These are phyloP conservation scores for Ceratobasidium sp. DNA, from an alignment of 1,284 basidiomycete genomes.

Conservation along the genomic window DNA sequence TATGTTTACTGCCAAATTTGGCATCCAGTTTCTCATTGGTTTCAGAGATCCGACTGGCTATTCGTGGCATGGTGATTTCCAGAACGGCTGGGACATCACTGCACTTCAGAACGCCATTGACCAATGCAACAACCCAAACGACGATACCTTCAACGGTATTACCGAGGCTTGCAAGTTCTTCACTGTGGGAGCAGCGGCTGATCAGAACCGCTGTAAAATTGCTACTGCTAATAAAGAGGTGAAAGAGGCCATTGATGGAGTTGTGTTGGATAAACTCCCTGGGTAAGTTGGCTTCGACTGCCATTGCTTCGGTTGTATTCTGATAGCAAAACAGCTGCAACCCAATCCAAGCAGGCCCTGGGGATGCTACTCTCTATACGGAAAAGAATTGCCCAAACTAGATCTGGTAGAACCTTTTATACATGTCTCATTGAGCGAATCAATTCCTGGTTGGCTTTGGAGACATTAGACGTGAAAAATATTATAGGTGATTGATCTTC, in stretches of 20 bases:
- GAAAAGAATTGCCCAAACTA: slow-evolving; percentile 23
- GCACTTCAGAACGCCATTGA: slow-evolving; percentile 57
- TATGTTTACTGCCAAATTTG: slow-evolving; percentile 42
- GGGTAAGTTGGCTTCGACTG: slow-evolving; percentile 44
- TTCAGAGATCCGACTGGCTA: slow-evolving; percentile 58
- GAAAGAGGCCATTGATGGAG: slow-evolving; percentile 47
- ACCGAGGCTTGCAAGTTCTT: slow-evolving; percentile 56
- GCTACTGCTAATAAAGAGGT: slow-evolving; percentile 49
- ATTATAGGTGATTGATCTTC: too few species aligned
- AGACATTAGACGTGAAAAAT: too few species aligned
- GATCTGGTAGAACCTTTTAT: too few species aligned
- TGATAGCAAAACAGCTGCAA: slow-evolving; percentile 44
- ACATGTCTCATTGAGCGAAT: too few species aligned
- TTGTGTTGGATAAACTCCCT: slow-evolving; percentile 44
- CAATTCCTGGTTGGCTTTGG: neutral
- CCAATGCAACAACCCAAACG: slow-evolving; percentile 55
- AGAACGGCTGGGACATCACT: slow-evolving; percentile 52
- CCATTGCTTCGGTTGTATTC: neutral
- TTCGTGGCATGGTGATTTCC: slow-evolving; percentile 60
- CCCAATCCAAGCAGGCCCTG: slow-evolving; percentile 40
- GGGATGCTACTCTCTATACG: slow-evolving; percentile 40
- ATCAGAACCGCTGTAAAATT: slow-evolving; percentile 51
- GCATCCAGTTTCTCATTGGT: slow-evolving; percentile 39
- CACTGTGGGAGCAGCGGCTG: slow-evolving; percentile 7
- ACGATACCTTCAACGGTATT: slow-evolving; percentile 51